These are phyloP conservation scores for Mycena vulgaris DNA, from an alignment of 768 basidiomycete species.

Conservation along the genomic window DNA sequence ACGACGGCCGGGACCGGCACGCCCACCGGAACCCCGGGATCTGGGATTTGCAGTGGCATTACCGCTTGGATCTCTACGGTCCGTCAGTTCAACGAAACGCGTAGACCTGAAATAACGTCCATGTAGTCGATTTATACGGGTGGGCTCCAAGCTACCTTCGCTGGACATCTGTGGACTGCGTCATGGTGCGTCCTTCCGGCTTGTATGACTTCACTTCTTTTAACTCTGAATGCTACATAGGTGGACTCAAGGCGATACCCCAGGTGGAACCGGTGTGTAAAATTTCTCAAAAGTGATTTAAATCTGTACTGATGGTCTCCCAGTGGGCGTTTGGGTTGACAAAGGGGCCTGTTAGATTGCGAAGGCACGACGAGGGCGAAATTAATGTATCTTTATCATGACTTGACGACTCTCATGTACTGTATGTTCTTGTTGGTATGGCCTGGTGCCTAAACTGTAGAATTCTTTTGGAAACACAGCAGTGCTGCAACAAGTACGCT, in stretches of 20 bases:
- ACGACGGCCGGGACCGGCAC: constrained; percentile 44
- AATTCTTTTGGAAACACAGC: neutral
- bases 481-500: no score
- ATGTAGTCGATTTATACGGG: constrained; percentile 61
- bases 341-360: constrained; percentile 59
- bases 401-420: constrained; percentile 5
- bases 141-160: constrained; percentile 62
- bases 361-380: neutral
- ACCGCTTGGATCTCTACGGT: constrained; percentile 66
- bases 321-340: constrained; percentile 72
- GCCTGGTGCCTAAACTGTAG: constrained; percentile 6
- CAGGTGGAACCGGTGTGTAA: constrained; percentile 66
- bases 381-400: constrained; percentile 15
- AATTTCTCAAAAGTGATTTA: neutral
- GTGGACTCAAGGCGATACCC: constrained; percentile 73
- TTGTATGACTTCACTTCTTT: neutral
- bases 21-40: constrained; percentile 44
- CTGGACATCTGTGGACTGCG: constrained; percentile 70
- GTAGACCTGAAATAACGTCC: neutral
- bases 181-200: constrained; percentile 56
- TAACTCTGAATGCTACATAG: constrained; percentile 25
- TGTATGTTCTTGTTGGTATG: neutral
- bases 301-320: constrained; percentile 16
- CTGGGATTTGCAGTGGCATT: constrained; percentile 57
- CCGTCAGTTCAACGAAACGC: constrained; percentile 11